Evolutionary conservation across 2,329 filamentous ascomycete genomes (phyloP).

Genomic region (Monilinia vaccinii-corymbosi): DNA sequence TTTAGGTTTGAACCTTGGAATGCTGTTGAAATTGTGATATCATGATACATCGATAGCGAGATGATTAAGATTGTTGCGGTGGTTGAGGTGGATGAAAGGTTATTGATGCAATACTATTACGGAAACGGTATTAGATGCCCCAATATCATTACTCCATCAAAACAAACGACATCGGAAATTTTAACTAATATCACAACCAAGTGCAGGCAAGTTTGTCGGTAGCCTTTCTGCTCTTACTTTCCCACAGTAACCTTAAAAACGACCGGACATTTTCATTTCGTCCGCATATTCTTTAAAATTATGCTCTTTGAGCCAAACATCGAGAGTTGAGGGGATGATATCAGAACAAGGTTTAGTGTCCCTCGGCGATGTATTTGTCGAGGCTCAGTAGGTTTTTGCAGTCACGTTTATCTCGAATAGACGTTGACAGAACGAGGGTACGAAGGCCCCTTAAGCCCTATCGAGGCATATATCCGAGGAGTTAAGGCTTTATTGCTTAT

Average conservation of each 20-base stretch:
- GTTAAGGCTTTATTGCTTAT: not conserved
- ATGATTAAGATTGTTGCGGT: too few species aligned
- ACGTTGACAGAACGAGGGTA: not conserved
- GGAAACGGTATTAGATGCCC: too few species aligned
- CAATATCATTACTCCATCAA: too few species aligned
- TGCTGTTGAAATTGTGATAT: too few species aligned
- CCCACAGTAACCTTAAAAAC: not conserved
- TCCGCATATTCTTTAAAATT: not conserved
- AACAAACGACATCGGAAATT: too few species aligned
- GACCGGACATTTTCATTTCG: not conserved
- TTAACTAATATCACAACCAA: too few species aligned
- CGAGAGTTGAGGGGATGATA: not conserved
- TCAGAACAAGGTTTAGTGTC: not conserved
- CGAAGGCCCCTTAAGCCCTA: not conserved
- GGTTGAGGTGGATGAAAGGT: too few species aligned
- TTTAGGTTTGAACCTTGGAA: too few species aligned
- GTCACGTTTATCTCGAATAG: not conserved
- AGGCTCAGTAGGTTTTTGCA: not conserved
- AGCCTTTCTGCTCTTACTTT: not conserved
- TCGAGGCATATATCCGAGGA: not conserved
- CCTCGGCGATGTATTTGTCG: not conserved
- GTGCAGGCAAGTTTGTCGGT: too few species aligned
- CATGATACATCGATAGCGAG: too few species aligned
- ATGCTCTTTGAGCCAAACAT: not conserved
- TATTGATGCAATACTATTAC: too few species aligned